Evolutionary conservation across 2,329 filamentous ascomycete species (phyloP), one percentile per base, ranked within the genome.

Genomic region (Penicillium sp.): DNA sequence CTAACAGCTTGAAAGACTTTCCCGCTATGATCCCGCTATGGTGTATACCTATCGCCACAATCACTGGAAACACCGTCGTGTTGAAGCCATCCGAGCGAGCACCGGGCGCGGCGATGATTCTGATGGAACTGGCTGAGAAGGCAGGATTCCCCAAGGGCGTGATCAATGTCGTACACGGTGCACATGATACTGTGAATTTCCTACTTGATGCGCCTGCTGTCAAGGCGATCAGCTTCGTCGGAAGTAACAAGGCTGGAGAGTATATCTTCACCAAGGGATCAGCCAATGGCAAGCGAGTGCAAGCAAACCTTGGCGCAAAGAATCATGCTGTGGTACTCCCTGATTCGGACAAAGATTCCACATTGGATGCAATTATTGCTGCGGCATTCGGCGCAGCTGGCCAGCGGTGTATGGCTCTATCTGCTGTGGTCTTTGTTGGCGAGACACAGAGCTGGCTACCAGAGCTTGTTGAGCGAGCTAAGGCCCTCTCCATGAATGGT

Each of bases 221-320:
- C 78, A 87, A 86, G 76, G 85, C 85, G 50, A 81, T 88, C 62
- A 83, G 79, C 66, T 88, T 88, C 63, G 85, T 88, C n/a, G 85
- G 85, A 49, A 82, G 80, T 74, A 87, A 87, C 77, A 81, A 81
- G 68, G 85, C 84, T 9, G 85, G 85, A 47, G 85, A 88, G 67
- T 87, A 88, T 73, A 87, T 88, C 69, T 87, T 81, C 74, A 75
- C 78, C 27, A 82, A 84, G 44, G 84, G 80, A 8, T 83, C 82
- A 3, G 85, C 84, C 56, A 84, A 86, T 55, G 85, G 85, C 56
- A 88, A 89, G 77, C 83, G 86, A 64, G 84, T 87, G n/a, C 86
- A 89, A 72, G 86, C 86, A 67, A 88, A 89, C 72, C 72, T 88
- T 50, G 86, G 86, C 21, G 86, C 86, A 6, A 89, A 88, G 79